A percentile compares a stretch with the other conserved stretches of the same genome.
Conservation (phyloP, 352 stramenopile genomes). For the Thalassiosira oceanica region DNA sequence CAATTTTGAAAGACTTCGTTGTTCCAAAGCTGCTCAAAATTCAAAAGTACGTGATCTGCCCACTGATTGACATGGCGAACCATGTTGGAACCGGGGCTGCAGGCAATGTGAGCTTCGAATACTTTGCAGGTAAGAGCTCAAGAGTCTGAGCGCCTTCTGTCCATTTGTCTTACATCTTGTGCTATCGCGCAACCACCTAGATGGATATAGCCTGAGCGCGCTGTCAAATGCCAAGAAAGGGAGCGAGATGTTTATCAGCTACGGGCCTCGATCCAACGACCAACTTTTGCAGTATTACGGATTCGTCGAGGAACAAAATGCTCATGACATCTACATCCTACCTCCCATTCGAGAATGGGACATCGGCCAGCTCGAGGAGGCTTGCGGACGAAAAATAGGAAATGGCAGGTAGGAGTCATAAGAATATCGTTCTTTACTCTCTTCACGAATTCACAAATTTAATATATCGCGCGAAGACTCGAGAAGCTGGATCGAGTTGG, state of each 20-base stretch:
- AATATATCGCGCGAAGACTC: no score
- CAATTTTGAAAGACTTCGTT: constrained; percentile 77
- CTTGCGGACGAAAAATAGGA: constrained; percentile 59
- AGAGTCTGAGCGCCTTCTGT: no score
- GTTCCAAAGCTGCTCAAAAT: constrained; percentile 72
- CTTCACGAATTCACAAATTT: no score
- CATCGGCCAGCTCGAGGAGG: constrained; percentile 66
- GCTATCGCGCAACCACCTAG: no score
- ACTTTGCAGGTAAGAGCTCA: no score
- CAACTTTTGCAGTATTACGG: constrained; percentile 80
- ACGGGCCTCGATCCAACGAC: constrained; percentile 78
- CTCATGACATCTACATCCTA: constrained; percentile 77
- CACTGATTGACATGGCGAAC: constrained; percentile 80
- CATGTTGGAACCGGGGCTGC: constrained; percentile 53
- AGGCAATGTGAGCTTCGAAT: constrained; percentile 78
- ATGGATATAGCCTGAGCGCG: constrained; percentile 72
- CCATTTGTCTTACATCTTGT: no score
- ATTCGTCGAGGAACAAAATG: constrained; percentile 73
- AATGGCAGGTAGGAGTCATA: no score
- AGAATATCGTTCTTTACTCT: no score
- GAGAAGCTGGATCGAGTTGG: constrained; percentile 71
- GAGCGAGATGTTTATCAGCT: constrained; percentile 66
- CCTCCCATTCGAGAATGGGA: constrained; percentile 74
- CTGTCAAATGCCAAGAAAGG: constrained; percentile 23
- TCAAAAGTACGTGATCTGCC: constrained; percentile 79